Conservation (phyloP, 2,329 filamentous ascomycete species). For the Pochonia chlamydosporia region DNA sequence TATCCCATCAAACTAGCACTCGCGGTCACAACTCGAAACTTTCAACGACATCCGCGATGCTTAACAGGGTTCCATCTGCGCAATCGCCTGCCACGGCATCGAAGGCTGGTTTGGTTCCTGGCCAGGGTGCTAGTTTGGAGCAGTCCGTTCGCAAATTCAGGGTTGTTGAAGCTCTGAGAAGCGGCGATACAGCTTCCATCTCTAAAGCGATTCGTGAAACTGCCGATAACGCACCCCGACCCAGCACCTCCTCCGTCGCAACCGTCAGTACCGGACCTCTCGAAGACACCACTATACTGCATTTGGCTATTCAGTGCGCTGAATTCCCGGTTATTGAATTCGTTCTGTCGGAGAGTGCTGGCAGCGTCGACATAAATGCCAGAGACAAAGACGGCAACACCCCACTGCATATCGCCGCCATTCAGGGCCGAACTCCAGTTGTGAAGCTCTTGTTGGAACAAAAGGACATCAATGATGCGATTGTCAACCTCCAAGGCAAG, state of each 20-base stretch:
- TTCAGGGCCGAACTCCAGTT: slow-evolving; percentile 71
- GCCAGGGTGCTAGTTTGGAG: slow-evolving; percentile 62
- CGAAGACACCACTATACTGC: slow-evolving; percentile 84
- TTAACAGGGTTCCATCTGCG: slow-evolving; percentile 36
- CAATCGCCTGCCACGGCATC: slow-evolving; percentile 15
- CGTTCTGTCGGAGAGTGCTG: slow-evolving; percentile 70
- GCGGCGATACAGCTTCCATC: slow-evolving; percentile 85
- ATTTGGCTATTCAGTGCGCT: slow-evolving; percentile 92
- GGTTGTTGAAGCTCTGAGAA: slow-evolving; percentile 86
- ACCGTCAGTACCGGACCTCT: slow-evolving; percentile 39
- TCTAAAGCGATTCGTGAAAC: slow-evolving; percentile 75
- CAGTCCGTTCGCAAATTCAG: slow-evolving; percentile 93
- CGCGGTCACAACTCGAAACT: slow-evolving; percentile 42
- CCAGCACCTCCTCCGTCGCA: slow-evolving; percentile 51
- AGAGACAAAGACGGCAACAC: slow-evolving; percentile 93
- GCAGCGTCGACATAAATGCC: slow-evolving; percentile 74
- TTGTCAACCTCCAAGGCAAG: slow-evolving; percentile 79
- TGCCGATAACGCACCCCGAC: slow-evolving; percentile 43
- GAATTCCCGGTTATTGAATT: slow-evolving; percentile 91
- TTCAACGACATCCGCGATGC: slow-evolving; percentile 34
- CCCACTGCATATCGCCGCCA: slow-evolving; percentile 79
- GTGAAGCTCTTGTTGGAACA: slow-evolving; percentile 81
- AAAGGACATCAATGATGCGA: slow-evolving; percentile 78
- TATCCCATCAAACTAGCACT: slow-evolving; percentile 28
- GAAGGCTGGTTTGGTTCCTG: slow-evolving; percentile 25